These are phyloP conservation scores for Rhododendron henanense DNA, from an alignment of 148 eudicot genomes.

Conservation along the genomic window DNA sequence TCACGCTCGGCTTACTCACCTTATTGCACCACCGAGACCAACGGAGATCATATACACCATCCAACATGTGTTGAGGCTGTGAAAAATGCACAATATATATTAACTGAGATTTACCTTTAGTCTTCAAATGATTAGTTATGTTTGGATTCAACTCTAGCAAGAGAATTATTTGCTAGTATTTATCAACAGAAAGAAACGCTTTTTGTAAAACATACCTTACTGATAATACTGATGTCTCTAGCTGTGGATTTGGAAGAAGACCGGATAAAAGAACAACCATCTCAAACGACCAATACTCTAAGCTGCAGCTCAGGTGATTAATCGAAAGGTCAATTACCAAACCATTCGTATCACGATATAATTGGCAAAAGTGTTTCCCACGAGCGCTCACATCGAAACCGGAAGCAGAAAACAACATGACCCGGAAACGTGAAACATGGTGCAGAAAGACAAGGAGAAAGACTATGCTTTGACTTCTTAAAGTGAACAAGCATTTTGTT, in stretches of 20 bases:
- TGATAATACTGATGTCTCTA: slow-evolving; percentile 69
- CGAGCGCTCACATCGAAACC: background rate
- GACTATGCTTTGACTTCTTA: background rate
- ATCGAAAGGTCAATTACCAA: background rate
- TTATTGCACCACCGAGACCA: slow-evolving; percentile 67
- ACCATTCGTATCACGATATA: background rate
- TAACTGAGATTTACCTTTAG: background rate
- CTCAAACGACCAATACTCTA: slow-evolving; percentile 57
- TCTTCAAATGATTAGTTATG: background rate
- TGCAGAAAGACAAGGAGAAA: background rate
- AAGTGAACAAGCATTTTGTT: background rate
- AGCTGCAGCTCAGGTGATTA: slow-evolving; percentile 21
- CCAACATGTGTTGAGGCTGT: slow-evolving; percentile 79
- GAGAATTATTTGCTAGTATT: background rate
- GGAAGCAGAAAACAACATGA: background rate
- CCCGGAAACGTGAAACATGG: background rate
- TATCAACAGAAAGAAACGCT: background rate
- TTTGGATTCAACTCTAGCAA: background rate
- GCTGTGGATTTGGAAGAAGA: slow-evolving; percentile 60
- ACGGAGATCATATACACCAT: slow-evolving; percentile 72
- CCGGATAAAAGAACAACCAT: slow-evolving; percentile 50
- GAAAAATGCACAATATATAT: background rate
- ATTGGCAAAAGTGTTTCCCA: background rate
- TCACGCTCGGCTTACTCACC: slow-evolving; percentile 25
- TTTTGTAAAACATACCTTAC: slow-evolving; percentile 34